Percentiles rank a stretch among this genome's conserved stretches.
phyloP scores from a whole-genome alignment of 495 filamentous ascomycete genomes.

The Tuber aestivum region DNA sequence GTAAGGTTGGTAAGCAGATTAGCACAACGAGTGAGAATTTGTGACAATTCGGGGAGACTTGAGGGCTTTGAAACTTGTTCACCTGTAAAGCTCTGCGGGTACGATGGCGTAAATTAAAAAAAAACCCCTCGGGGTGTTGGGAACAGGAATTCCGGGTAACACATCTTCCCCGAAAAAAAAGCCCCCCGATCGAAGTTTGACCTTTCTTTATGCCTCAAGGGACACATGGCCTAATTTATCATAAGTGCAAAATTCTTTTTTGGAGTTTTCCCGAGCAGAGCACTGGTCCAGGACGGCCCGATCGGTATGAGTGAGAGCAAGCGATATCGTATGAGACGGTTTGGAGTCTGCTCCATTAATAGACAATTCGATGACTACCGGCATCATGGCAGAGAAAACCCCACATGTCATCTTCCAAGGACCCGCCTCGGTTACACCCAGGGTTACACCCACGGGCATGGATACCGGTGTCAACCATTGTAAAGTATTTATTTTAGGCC shows the following conservation, averaged over 20 bases:
- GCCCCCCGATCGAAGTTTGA: not conserved
- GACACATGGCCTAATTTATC: not conserved
- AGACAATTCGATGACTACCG: not conserved
- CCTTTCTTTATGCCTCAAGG: not conserved
- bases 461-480: no score
- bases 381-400: no score
- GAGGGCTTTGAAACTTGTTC: not conserved
- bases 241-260: not conserved
- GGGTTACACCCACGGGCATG: no score
- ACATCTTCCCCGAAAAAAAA: not conserved
- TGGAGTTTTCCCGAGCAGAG: not conserved
- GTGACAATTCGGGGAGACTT: not conserved
- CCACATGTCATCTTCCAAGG: not conserved
- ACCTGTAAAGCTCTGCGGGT: not conserved
- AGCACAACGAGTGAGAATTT: not conserved
- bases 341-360: not conserved
- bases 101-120: not conserved
- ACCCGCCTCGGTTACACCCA: no score
- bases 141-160: not conserved
- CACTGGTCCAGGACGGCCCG: not conserved
- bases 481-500: no score
- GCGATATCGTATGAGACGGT: not conserved
- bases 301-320: not conserved
- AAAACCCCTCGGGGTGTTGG: not conserved
- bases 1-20: not conserved